Base-by-base conservation (phyloP, 2,329 filamentous ascomycete genomes). In the Mycosphaerella sp. region DNA sequence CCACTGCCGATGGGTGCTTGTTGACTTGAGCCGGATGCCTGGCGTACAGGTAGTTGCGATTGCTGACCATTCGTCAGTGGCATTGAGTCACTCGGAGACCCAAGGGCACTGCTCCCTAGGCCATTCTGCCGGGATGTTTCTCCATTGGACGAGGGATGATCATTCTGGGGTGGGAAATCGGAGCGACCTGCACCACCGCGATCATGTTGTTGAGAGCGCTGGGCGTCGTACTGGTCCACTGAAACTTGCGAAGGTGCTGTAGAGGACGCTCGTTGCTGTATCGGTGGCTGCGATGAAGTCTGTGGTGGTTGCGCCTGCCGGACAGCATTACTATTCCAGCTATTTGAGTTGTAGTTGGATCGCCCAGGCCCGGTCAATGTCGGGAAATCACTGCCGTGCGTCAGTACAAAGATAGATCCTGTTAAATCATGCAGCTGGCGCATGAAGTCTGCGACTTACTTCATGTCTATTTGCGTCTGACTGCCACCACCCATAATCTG, bases 141-240 rank as follows among this genome's bases (percentile, higher is more conserved):
- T 10, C 47, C 66, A n/a, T 80, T 78, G 42, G 71, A 70, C 41
- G 73, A 70, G 16, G 70, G 66, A 49, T 75, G 75, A 42, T 77
- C 75, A 46, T 78, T 75, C 43, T 82, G 66, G n/a, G 80, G 78
- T 52, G 79, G 79, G 52, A 82, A 82, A 48, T 82, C 79, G 13
- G 82, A 79, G 42, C 79, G 78, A 59, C 75, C 28, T 25, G 45
- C 79, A 56, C 75, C 75, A 21, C 32, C 44, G 42, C 55, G 58
- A 17, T 64, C 59, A n/a, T 55, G 48, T 47, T 60, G 62, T 35
- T 60, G 78, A 73, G 42, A 71, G 71, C 57, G 57, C 62, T 79
- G 76, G 30, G 74, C 76, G 35, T 79, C 79, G 59, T 77, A 80
- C 34, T 79, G 73, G 59, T 79, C 80, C 54, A 77, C 61, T 76